Base-by-base conservation (phyloP, 108 stramenopile genomes). In the Bacterosira constricta region DNA sequence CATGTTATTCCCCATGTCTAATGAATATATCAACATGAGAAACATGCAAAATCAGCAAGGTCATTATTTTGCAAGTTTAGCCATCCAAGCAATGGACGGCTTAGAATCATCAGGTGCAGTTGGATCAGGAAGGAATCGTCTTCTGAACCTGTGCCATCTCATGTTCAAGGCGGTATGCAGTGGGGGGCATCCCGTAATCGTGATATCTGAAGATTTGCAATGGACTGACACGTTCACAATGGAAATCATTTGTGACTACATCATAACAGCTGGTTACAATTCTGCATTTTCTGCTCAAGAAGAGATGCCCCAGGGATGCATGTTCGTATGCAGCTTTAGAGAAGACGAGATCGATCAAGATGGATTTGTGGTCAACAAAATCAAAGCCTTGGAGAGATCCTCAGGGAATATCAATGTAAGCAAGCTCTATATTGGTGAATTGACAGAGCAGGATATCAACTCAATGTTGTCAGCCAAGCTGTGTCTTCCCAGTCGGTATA, bases 51-150 rank as follows among this genome's bases (percentile, higher is more conserved):
- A 29, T 7, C 11, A 3, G 46, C 20, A 5, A 6, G 3, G 20
- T 23, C 46, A 47, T 47, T 23, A 3, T 47, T 47, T 44, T 13
- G 17, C 2, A 47, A 23, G 5, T 23, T 0, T 23, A 21, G 23
- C 46, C 46, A 4, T 18, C 23, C 46, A 18, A 47, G 46, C 46
- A 47, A 3, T 18, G 23, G 46, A 5, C 46, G 23, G 20, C 46
- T 47, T n/a, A n/a, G n/a, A n/a, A 18, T 47, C 56, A 35, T 32
- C 57, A 21, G 34, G 5, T 27, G 6, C 20, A 8, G 35, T 59
- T 8, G 57, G 57, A 15, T 35, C 57, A 20, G 57, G 57, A 21
- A 59, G 57, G 18, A 59, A 59, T 59, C 57, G 57, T 20, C 5
- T 59, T 38, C 3, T 35, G 31, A 21, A 59, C 21, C n/a, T 59